These are phyloP conservation scores for Luvunga scandens DNA, from an alignment of 345 rosid genomes.

Conservation along the genomic window DNA sequence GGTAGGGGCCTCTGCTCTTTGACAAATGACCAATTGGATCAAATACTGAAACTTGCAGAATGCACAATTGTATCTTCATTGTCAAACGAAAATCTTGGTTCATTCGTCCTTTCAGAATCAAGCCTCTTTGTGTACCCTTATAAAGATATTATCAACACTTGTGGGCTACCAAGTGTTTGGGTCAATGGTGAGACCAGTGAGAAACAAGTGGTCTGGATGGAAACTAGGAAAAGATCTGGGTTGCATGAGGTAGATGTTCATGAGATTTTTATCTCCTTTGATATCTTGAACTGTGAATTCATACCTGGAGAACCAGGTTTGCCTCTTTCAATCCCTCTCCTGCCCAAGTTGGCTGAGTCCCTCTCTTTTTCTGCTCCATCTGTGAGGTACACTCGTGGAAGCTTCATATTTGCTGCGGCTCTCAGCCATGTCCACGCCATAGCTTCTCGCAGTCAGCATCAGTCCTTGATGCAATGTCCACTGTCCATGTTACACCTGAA, in stretches of 20 bases:
- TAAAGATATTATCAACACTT: slow-evolving; percentile 85
- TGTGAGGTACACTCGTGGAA: slow-evolving; percentile 88
- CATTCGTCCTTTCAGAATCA: slow-evolving; percentile 91
- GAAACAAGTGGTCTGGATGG: too few relatives aligned
- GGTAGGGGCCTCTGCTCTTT: slow-evolving; percentile 65
- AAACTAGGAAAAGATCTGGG: too few relatives aligned
- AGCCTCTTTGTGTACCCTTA: slow-evolving; percentile 70
- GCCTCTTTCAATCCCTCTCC: slow-evolving; percentile 78
- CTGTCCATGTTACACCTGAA: slow-evolving; percentile 86
- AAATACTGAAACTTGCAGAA: slow-evolving; percentile 72
- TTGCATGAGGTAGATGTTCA: too few relatives aligned
- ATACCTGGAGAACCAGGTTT: too few relatives aligned
- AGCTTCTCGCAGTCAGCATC: slow-evolving; percentile 80
- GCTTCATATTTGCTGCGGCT: slow-evolving; percentile 74
- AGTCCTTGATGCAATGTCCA: slow-evolving; percentile 68
- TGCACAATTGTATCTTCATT: slow-evolving; percentile 88
- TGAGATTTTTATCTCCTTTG: too few relatives aligned
- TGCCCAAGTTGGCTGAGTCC: slow-evolving; percentile 62
- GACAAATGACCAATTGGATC: slow-evolving; percentile 63
- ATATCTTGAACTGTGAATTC: too few relatives aligned
- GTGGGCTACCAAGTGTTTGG: slow-evolving; percentile 82
- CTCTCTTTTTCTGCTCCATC: slow-evolving; percentile 59
- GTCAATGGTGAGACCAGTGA: too few relatives aligned
- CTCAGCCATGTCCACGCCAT: slow-evolving; percentile 74
- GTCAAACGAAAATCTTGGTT: slow-evolving; percentile 66